Percentiles rank a stretch among this genome's conserved stretches.
Evolutionary conservation across 148 eudicot genomes (phyloP).

Genomic region (Bassia scoparia): DNA sequence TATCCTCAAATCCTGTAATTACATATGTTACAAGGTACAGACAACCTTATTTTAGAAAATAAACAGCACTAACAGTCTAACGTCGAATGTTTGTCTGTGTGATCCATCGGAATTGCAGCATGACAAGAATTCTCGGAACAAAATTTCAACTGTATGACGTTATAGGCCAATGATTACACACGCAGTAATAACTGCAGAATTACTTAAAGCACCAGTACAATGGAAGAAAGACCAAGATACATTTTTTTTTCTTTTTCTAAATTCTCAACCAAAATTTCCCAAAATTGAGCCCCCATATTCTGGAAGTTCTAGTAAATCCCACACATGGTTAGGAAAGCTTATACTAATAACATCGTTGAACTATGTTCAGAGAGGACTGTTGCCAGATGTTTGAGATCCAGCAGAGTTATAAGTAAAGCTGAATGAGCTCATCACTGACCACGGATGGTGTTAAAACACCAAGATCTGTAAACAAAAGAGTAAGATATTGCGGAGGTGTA

Average conservation of each 20-base stretch:
- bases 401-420: conserved; percentile 58
- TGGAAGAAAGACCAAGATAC: background rate
- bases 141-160: background rate
- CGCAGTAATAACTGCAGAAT: background rate
- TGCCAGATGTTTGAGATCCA: background rate
- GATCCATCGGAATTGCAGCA: too few relatives aligned
- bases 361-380: background rate
- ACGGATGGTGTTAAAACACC: conserved; percentile 97
- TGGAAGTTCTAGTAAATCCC: background rate
- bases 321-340: background rate
- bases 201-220: background rate
- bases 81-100: too few relatives aligned
- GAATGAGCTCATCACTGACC: conserved; percentile 94
- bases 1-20: too few relatives aligned
- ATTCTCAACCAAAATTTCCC: background rate
- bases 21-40: too few relatives aligned
- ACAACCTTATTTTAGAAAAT: too few relatives aligned
- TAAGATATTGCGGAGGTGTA: conserved; percentile 92
- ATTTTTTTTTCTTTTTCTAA: background rate
- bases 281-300: background rate
- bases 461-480: conserved; percentile 85
- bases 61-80: too few relatives aligned
- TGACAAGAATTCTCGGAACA: background rate
- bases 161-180: background rate
- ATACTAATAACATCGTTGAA: background rate